phyloP scores from a whole-genome alignment of 768 basidiomycete species.

The Hypsizygus marmoreus region DNA sequence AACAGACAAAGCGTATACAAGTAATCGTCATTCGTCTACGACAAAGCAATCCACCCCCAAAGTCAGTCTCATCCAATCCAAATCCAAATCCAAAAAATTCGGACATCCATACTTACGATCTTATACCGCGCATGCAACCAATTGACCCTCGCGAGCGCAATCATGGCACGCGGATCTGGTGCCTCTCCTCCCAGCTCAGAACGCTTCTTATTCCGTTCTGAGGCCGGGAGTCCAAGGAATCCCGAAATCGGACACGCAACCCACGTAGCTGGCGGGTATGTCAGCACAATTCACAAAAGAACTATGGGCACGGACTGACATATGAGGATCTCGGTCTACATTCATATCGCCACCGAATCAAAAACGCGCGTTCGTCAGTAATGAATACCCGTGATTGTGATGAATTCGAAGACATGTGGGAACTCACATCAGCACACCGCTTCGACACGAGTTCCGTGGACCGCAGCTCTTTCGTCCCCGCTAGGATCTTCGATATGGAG shows the following conservation, averaged over 20 bases:
- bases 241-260: constrained; percentile 35
- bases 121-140: constrained; percentile 45
- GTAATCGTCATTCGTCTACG: constrained; percentile 44
- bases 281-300: background rate
- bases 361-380: no score
- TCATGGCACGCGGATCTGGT: constrained; percentile 39
- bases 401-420: background rate
- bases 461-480: constrained; percentile 40
- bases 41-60: no score
- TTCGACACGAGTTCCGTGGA: constrained; percentile 36
- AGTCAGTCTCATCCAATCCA: constrained; percentile 12
- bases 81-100: background rate
- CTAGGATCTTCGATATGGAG: constrained; percentile 44
- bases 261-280: constrained; percentile 31
- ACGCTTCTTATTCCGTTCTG: constrained; percentile 8
- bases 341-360: no score
- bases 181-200: no score
- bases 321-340: constrained; percentile 47
- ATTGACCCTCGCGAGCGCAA: constrained; percentile 43
- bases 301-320: constrained; percentile 22
- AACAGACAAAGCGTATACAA: constrained; percentile 44
- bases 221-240: constrained; percentile 17
- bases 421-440: constrained; percentile 52
- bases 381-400: constrained; percentile 1
- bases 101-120: constrained; percentile 30